Evolutionary conservation across 148 eudicot genomes (phyloP), one percentile per base, ranked within the genome.

Genomic region (Pharnaceum exiguum): DNA sequence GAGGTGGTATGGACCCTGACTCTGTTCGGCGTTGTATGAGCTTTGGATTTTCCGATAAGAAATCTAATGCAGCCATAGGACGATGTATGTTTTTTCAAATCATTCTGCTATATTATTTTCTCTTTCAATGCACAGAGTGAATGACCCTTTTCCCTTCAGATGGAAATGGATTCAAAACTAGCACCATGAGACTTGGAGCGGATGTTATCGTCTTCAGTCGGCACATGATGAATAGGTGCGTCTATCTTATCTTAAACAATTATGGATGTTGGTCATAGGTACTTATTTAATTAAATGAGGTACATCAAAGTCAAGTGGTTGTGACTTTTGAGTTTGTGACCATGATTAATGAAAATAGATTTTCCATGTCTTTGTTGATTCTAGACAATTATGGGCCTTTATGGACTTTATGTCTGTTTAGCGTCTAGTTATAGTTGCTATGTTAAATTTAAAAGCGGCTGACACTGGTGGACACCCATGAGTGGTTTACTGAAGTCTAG

Each of bases 121-220:
- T 36, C 24, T 46, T 29, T 28, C 58, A 36, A 44, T 19, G 27
- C 24, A 31, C 55, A 26, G 36, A 45, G 46, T 54, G 68, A 50
- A 61, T 74, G 52, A 68, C 63, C 65, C 63, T 33, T 63, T 35
- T 48, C 59, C 39, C 79, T 82, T 74, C 81, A 91, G 98, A 91
- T 81, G 98, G 98, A 67, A 91, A 91, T 83, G 98, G 98, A 74
- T 91, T 91, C 75, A 91, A 91, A 81, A 91, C 98, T 18, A 83
- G 98, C 75, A 75, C 98, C 27, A 91, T 91, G 98, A 75, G 98
- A 71, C 98, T 91, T 64, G 98, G 98, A 67, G 90, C 98, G 44
- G 98, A 91, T 71, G 98, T 79, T 67, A 70, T 91, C 57, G 94
- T 88, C 71, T 91, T 91, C 88, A 87, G 81, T 62, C 83, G 94